phyloP scores from a whole-genome alignment of 202 grass and related monocot genomes.

The Bolboschoenoplectus hybrid region DNA sequence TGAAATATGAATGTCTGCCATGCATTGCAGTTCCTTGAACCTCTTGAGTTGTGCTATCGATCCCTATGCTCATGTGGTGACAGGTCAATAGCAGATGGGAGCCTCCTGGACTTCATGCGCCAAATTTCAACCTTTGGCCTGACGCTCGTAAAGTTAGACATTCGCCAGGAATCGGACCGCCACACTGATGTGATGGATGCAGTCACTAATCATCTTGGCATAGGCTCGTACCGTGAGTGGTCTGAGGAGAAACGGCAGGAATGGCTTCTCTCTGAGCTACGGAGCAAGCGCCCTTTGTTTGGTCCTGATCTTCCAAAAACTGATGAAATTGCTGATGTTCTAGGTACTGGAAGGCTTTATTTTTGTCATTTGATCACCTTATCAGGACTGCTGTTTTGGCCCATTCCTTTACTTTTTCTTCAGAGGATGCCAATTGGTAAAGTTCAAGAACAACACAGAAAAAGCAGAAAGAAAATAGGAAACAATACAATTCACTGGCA shows the following conservation, averaged over 20 bases:
- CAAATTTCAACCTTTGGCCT: constrained; percentile 84
- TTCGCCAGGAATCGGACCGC: constrained; percentile 88
- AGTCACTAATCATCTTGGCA: constrained; percentile 66
- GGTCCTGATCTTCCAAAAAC: constrained; percentile 53
- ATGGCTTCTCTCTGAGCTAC: constrained; percentile 75
- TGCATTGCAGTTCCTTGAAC: constrained; percentile 68
- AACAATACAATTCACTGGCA: neutral
- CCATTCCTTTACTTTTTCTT: constrained; percentile 22
- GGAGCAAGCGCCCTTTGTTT: constrained; percentile 69
- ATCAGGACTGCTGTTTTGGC: neutral
- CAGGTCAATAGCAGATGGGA: constrained; percentile 72
- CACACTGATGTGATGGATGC: constrained; percentile 83
- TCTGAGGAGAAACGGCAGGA: constrained; percentile 66
- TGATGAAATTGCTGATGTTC: constrained; percentile 76
- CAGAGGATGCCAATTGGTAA: constrained; percentile 12
- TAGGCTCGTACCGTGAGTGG: constrained; percentile 78
- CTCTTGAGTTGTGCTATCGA: constrained; percentile 83
- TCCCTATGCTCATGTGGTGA: constrained; percentile 65
- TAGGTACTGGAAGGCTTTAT: constrained; percentile 41
- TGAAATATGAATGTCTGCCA: neutral
- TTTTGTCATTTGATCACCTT: constrained; percentile 18
- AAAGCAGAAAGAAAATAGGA: neutral
- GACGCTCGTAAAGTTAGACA: constrained; percentile 73
- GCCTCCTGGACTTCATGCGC: constrained; percentile 79
- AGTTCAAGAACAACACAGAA: constrained; percentile 14